Conservation (phyloP, 1,139 yeast species). For the Scheffersomyces parashehatae region DNA sequence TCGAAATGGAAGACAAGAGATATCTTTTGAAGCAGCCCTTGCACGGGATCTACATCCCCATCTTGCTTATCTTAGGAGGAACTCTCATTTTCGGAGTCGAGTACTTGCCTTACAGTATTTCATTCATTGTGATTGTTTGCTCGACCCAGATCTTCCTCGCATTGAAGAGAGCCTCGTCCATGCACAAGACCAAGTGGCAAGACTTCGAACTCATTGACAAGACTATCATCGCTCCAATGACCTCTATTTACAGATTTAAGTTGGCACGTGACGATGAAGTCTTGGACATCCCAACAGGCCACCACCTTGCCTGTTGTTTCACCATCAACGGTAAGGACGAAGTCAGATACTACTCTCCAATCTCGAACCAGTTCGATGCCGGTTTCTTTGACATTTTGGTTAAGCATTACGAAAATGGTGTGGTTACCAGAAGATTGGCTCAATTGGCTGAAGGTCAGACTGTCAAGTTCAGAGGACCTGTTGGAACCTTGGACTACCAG, state of each 20-base stretch:
- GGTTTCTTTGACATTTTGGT: constrained; percentile 77
- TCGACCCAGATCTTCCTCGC: constrained; percentile 50
- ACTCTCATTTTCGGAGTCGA: constrained; percentile 53
- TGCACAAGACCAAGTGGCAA: constrained; percentile 56
- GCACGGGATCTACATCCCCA: constrained; percentile 74
- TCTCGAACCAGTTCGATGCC: constrained; percentile 64
- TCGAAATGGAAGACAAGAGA: constrained; percentile 44
- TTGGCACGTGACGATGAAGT: constrained; percentile 60
- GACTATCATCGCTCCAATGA: constrained; percentile 65
- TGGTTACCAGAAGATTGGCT: constrained; percentile 66
- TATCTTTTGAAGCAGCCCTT: constrained; percentile 60
- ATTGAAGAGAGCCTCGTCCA: constrained; percentile 46
- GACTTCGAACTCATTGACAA: constrained; percentile 69
- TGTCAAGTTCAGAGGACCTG: constrained; percentile 75
- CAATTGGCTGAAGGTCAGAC: constrained; percentile 61
- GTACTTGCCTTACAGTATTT: constrained; percentile 52
- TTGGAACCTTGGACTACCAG: constrained; percentile 65
- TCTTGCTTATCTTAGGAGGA: constrained; percentile 61
- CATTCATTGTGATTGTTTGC: constrained; percentile 47
- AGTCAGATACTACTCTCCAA: constrained; percentile 73
- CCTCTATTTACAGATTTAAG: constrained; percentile 74
- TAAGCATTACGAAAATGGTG: constrained; percentile 70
- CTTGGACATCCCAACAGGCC: constrained; percentile 70
- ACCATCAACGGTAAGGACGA: constrained; percentile 59
- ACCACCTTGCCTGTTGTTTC: constrained; percentile 66